Evolutionary conservation across 345 rosid genomes (phyloP), one percentile per base, ranked within the genome.

Genomic region (Eucalyptus marginata): DNA sequence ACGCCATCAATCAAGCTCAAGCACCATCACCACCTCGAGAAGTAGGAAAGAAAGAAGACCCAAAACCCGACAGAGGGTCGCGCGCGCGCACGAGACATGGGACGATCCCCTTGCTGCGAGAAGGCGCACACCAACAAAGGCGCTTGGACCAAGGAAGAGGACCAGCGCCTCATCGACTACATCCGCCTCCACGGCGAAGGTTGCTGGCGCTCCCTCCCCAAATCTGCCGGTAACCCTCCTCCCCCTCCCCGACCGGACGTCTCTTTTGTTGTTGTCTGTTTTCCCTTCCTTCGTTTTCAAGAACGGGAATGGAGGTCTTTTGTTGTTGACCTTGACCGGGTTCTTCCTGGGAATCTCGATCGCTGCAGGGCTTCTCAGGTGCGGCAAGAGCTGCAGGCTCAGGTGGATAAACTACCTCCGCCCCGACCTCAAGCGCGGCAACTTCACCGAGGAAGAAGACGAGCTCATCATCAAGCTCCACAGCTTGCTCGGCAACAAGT

Each of bases 131-230:
- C 97, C 83, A 96, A 97, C 92, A 97, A 97, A 90, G 99, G 99
- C 31, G 7, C 40, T 4, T 97, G 99, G 99, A 96, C 96, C 62
- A 96, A 95, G 89, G 99, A 96, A 36, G 99, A 96, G 91, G 99
- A 96, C 85, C 95, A 94, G 86, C 96, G 96, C 88, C 97, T 97
- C 80, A 88, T 95, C 87, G 94, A 94, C 79, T 95, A 96, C 79
- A 97, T 97, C 89, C 95, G 97, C 54, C 59, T 85, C 64, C 96
- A 97, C 40, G 99, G 99, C 40, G 98, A 97, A 91, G 98, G 99
- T 64, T 95, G 97, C 91, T 97, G 99, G 99, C 96, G 98, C 27
- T 97, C 99, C 47, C 97, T 96, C 27, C 99, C 99, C 8, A 96
- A 94, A 92, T 90, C 99, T 18, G 99, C 99, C 25, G 99, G 97